Evolutionary conservation across 805 yeast genomes (phyloP).

Genomic region (Cyberlindnera euphorbiiphila): DNA sequence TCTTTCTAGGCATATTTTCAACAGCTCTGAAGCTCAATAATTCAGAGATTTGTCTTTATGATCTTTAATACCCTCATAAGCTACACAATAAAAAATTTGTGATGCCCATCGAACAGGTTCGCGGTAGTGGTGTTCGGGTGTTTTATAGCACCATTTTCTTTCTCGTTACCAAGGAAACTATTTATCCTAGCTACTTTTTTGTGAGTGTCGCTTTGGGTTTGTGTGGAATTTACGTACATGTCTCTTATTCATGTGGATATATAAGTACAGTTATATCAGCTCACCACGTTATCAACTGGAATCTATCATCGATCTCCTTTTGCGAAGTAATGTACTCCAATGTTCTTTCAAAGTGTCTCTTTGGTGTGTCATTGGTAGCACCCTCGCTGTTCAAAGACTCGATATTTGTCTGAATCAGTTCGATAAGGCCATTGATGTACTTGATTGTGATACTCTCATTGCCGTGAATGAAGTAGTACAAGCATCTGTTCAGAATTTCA

Average conservation of each 20-base stretch:
- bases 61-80: too few species aligned
- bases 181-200: background rate
- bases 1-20: constrained; percentile 75
- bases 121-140: constrained; percentile 3
- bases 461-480: constrained; percentile 83
- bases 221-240: too few species aligned
- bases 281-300: constrained; percentile 44
- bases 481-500: constrained; percentile 82
- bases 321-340: constrained; percentile 67
- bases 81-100: constrained; percentile 5
- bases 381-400: constrained; percentile 23
- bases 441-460: constrained; percentile 62
- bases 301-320: constrained; percentile 64
- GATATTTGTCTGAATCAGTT: constrained; percentile 66
- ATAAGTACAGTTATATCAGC: too few species aligned
- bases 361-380: constrained; percentile 19
- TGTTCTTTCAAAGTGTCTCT: constrained; percentile 64
- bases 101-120: constrained; percentile 4
- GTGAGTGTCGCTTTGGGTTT: background rate
- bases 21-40: background rate
- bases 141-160: constrained; percentile 1
- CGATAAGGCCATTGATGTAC: constrained; percentile 83
- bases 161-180: background rate
- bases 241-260: too few species aligned
- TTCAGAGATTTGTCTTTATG: background rate